Evolutionary conservation across 768 basidiomycete species (phyloP), one percentile per base, ranked within the genome.

Genomic region (Vararia minispora): DNA sequence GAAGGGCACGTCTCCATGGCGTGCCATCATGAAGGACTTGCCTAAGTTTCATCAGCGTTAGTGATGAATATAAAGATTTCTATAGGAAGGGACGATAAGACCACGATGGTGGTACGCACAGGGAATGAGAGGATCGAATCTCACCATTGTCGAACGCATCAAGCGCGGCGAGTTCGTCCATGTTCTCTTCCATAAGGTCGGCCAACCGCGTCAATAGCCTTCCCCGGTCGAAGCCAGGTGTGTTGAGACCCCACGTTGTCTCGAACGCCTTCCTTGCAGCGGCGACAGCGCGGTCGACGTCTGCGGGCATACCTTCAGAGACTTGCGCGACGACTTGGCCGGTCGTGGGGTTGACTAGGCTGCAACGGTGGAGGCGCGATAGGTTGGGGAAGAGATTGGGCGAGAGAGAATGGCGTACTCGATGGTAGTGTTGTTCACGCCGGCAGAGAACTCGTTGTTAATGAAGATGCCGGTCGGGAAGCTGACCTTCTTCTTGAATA

Each of bases 381-480:
- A 37, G 16, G 28, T 20, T 20, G 16, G 22, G 28, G 12, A 22
- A 24, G 16, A 27, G 13, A 20, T 78, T 53, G n/a, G n/a, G n/a
- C n/a, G n/a, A n/a, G n/a, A n/a, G n/a, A n/a, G n/a, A n/a, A n/a
- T n/a, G n/a, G n/a, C n/a, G n/a, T 50, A 84, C 82, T 83, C 78
- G 52, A 87, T 78, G n/a, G 69, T 71, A n/a, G 62, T 69, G 2
- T 61, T 57, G 5, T 70, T 61, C n/a, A 65, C 63, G 14, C 76
- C 74, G 26, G 76, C 72, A 10, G 72, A 60, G 50, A 71, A 88
- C 56, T 83, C 53, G 46, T 76, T 76, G 50, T 72, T 65, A 53
- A 89, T 83, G 64, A 76, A 87, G 39, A 86, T 50, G 22, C 83
- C 80, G 3, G 81, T 80, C 48, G 63, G 61, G 44, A 83, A 60